Percentiles rank a stretch among this genome's conserved stretches.
These are phyloP conservation scores for Apophysomyces ossiformis DNA, from an alignment of 371 early-diverging fungal genomes.

Conservation along the genomic window DNA sequence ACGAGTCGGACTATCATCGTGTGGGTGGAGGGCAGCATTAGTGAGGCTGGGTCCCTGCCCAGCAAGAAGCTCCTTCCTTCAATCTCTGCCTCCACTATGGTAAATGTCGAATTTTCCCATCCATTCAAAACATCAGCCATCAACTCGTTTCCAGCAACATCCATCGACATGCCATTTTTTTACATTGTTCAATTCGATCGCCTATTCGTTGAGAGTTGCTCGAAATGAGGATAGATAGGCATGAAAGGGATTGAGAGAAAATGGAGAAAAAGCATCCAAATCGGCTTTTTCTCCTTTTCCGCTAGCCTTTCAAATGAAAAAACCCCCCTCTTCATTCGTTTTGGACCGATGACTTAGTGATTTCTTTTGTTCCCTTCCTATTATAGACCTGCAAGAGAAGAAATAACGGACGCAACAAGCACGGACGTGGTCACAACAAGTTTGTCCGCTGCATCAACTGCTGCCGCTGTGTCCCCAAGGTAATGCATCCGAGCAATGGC, in stretches of 20 bases:
- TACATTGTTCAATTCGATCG: background rate
- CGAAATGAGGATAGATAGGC: no score
- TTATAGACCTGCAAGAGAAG: conserved; percentile 94
- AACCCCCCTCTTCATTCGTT: no score
- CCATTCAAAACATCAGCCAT: background rate
- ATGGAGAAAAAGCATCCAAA: no score
- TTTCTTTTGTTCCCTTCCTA: background rate
- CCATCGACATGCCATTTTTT: background rate
- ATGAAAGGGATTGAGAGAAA: no score
- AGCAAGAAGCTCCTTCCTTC: conserved; percentile 4
- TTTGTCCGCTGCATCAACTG: conserved; percentile 99
- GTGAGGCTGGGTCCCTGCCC: conserved; percentile 1
- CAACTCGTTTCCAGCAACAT: background rate
- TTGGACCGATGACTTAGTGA: background rate
- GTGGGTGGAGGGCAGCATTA: background rate
- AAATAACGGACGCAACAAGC: conserved; percentile 98
- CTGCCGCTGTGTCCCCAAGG: conserved; percentile 95
- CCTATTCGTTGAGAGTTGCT: no score
- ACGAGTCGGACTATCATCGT: no score
- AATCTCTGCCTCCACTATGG: conserved; percentile 6
- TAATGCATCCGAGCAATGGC: background rate
- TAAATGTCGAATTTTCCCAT: conserved; percentile 10
- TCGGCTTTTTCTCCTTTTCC: no score
- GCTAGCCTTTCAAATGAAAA: no score
- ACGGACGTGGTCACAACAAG: conserved; percentile 98